A percentile compares a stretch with the other conserved stretches of the same genome.
Conservation (phyloP, 371 early-diverging fungal species). For the Saksenaea vasiformis region DNA sequence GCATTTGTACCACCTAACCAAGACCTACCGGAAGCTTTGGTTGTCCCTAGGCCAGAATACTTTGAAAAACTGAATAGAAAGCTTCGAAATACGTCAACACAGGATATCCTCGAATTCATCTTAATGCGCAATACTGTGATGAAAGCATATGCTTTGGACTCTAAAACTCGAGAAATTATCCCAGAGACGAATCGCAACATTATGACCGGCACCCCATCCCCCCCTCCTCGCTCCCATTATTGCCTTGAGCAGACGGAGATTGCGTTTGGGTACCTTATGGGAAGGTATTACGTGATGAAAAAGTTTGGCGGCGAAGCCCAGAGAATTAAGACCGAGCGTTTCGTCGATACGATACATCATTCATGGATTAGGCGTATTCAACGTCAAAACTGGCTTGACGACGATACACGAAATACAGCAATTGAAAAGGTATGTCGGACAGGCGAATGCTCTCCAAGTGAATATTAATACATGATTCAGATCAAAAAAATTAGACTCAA, state of each 20-base stretch:
- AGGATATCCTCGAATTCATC: constrained; percentile 13
- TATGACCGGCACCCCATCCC: constrained; percentile 29
- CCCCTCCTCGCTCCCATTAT: constrained; percentile 41
- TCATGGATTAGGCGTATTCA: constrained; percentile 48
- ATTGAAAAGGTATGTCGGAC: constrained; percentile 36
- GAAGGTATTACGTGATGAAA: constrained; percentile 55
- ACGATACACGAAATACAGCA: constrained; percentile 44
- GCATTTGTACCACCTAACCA: neutral
- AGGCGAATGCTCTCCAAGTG: neutral
- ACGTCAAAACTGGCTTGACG: constrained; percentile 54
- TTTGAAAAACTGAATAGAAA: constrained; percentile 15
- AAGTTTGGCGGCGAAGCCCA: constrained; percentile 45
- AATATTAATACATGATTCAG: neutral
- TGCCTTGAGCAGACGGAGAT: constrained; percentile 44
- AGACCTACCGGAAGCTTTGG: constrained; percentile 3
- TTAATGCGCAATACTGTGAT: neutral
- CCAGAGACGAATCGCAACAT: constrained; percentile 20
- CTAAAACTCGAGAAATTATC: constrained; percentile 14
- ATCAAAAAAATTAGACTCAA: constrained; percentile 40
- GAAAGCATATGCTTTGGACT: constrained; percentile 13
- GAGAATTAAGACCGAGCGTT: constrained; percentile 37
- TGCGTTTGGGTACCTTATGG: constrained; percentile 51
- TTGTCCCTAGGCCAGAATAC: constrained; percentile 12
- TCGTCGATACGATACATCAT: constrained; percentile 50
- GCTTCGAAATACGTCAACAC: neutral